These are phyloP conservation scores for Rhizophora mangle DNA, from an alignment of 345 rosid species.

Conservation along the genomic window DNA sequence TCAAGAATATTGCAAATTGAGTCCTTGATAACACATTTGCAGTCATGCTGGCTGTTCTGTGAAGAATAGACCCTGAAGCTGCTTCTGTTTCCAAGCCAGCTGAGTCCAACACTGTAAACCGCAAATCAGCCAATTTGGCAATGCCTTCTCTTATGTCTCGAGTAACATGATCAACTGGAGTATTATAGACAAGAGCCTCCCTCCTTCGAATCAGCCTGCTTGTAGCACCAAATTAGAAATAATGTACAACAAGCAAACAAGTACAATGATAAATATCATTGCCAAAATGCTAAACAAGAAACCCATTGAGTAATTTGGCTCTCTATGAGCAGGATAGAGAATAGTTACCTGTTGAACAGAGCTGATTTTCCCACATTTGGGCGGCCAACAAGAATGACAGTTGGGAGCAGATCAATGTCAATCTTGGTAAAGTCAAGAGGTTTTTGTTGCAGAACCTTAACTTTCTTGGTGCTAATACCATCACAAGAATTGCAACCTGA, in stretches of 20 bases:
- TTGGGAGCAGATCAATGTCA: slow-evolving; percentile 60
- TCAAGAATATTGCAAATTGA: slow-evolving; percentile 72
- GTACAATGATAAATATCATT: background rate
- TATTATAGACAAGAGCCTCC: slow-evolving; percentile 91
- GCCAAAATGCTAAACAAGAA: too few relatives aligned
- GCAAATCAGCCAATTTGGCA: slow-evolving; percentile 79
- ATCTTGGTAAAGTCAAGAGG: slow-evolving; percentile 72
- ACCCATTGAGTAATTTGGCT: background rate
- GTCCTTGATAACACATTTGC: slow-evolving; percentile 79
- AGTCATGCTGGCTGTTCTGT: slow-evolving; percentile 78
- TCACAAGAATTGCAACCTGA: slow-evolving; percentile 19
- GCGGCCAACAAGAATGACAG: slow-evolving; percentile 81
- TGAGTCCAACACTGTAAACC: slow-evolving; percentile 86
- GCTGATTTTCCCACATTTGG: slow-evolving; percentile 98
- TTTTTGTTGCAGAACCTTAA: slow-evolving; percentile 32
- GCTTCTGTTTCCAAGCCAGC: slow-evolving; percentile 97
- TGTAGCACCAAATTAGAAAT: background rate
- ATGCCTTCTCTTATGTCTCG: slow-evolving; percentile 91
- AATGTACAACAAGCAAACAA: background rate
- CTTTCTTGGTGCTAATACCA: slow-evolving; percentile 21
- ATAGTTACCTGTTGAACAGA: slow-evolving; percentile 70
- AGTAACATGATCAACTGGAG: slow-evolving; percentile 91
- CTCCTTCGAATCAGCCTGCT: slow-evolving; percentile 79
- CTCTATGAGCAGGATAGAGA: slow-evolving; percentile 1
- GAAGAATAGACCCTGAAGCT: slow-evolving; percentile 77